Conservation (phyloP, 148 eudicot genomes). For the Rheum nobile region DNA sequence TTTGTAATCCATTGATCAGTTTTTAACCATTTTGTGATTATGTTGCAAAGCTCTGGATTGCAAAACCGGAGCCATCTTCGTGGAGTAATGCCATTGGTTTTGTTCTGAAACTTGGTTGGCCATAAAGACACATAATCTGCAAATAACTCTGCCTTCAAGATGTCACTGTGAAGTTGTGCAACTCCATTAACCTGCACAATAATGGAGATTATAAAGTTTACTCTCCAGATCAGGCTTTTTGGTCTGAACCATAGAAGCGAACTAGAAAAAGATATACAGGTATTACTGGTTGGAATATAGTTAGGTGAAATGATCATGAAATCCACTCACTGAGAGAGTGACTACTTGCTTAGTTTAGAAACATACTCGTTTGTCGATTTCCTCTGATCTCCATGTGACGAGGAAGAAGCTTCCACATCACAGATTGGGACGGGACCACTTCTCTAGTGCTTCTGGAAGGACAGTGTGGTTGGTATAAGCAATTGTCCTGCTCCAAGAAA, state of each 20-base stretch:
- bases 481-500: constrained; percentile 49
- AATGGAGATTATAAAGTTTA: constrained; percentile 28
- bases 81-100: constrained; percentile 98
- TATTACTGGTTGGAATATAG: neutral
- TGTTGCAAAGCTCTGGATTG: constrained; percentile 80
- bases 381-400: constrained; percentile 95
- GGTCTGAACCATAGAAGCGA: constrained; percentile 55
- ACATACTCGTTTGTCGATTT: constrained; percentile 83
- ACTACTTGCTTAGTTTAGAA: no score
- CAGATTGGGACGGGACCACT: constrained; percentile 91
- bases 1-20: constrained; percentile 93
- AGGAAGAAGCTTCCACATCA: constrained; percentile 98
- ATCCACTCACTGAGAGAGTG: no score
- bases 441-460: constrained; percentile 97
- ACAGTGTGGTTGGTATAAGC: constrained; percentile 99
- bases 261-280: constrained; percentile 29
- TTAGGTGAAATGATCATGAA: no score
- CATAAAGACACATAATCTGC: constrained; percentile 90
- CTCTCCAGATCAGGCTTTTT: constrained; percentile 66
- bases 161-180: constrained; percentile 97
- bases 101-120: constrained; percentile 95
- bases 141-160: constrained; percentile 76
- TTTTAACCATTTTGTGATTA: constrained; percentile 86
- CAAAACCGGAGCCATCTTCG: constrained; percentile 95
- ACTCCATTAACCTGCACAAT: constrained; percentile 95